Evolutionary conservation across 768 basidiomycete genomes (phyloP), one percentile per base, ranked within the genome.

Genomic region (Suillus plorans): DNA sequence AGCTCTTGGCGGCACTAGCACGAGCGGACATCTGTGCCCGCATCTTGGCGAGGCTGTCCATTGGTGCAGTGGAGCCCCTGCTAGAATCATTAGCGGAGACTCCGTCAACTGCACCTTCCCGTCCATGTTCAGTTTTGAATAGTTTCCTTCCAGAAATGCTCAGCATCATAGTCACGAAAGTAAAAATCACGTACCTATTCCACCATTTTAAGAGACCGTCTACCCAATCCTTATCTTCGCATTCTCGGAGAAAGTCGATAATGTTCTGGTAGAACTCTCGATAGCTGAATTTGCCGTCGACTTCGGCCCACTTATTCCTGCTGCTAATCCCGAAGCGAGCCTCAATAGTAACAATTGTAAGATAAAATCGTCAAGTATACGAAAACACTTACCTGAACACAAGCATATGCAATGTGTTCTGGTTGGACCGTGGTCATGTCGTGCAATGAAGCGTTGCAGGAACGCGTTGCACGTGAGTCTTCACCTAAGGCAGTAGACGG

Each of bases 261-360:
- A 36, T 34, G 12, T 20, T 44, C 5, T 62, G 62, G 8, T 69
- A 69, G 31, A 63, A 68, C 1, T 58, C 56, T 12, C 50, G 5
- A 2, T 68, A 65, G 16, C 37, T 68, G 49, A 69, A 69, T 0
- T 0, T 2, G 0, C 62, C 16, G 5, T 69, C 63, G 8, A 47
- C 63, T 44, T 69, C 57, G 0, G 39, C 6, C 68, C 68, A 69
- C 6, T 28, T 14, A 1, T 18, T 28, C 64, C 47, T 9, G 63
- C 36, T 45, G 44, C 62, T 68, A 37, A 69, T 68, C 3, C 20
- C 37, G 14, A 61, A 62, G n/a, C 20, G 57, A 42, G 64, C 68
- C 68, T 66, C n/a, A 8, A 14, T 31, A n/a, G 20, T 5, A 45
- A 45, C 20, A 45, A 4, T 45, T 45, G 34, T 44, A 8, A 41